Evolutionary conservation across 352 stramenopile species (phyloP).

Genomic region (Phytophthora sp.): DNA sequence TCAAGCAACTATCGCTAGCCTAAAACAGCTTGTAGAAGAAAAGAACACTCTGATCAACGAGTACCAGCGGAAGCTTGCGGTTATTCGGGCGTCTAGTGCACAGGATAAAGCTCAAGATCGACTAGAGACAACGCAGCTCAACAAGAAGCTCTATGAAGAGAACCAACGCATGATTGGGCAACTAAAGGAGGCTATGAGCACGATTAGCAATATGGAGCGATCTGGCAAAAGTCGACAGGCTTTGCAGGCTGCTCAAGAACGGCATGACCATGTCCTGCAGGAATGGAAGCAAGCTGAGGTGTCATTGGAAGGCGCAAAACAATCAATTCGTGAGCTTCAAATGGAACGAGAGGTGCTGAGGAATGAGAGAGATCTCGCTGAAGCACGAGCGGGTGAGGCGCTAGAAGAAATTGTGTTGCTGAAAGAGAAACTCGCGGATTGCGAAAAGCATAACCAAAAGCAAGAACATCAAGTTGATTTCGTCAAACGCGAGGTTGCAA

Average conservation of each 20-base stretch:
- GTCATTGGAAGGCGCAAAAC: constrained; percentile 47
- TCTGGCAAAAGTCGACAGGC: constrained; percentile 64
- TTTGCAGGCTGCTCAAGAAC: constrained; percentile 64
- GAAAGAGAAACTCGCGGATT: constrained; percentile 43
- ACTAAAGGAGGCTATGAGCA: constrained; percentile 72
- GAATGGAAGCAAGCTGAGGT: constrained; percentile 81
- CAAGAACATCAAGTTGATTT: constrained; percentile 55
- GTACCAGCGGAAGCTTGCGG: constrained; percentile 63
- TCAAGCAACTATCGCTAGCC: constrained; percentile 77
- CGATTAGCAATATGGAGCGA: constrained; percentile 67
- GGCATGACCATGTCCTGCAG: constrained; percentile 66
- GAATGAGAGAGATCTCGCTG: constrained; percentile 74
- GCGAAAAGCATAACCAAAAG: constrained; percentile 45
- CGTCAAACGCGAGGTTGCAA: constrained; percentile 46
- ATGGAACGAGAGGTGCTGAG: constrained; percentile 50
- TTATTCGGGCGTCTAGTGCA: constrained; percentile 51
- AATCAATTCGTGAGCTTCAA: constrained; percentile 68
- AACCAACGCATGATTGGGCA: constrained; percentile 80
- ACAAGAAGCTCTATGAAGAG: constrained; percentile 79
- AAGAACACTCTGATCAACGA: constrained; percentile 75
- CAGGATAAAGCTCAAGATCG: constrained; percentile 61
- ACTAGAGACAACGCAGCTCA: constrained; percentile 55
- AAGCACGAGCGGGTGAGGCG: constrained; percentile 79
- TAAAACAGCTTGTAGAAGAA: constrained; percentile 81
- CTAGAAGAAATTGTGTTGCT: constrained; percentile 83